Percentiles rank a stretch among this genome's conserved stretches.
Evolutionary conservation across 805 yeast species (phyloP).

Genomic region (Aciculoconidium aculeatum): DNA sequence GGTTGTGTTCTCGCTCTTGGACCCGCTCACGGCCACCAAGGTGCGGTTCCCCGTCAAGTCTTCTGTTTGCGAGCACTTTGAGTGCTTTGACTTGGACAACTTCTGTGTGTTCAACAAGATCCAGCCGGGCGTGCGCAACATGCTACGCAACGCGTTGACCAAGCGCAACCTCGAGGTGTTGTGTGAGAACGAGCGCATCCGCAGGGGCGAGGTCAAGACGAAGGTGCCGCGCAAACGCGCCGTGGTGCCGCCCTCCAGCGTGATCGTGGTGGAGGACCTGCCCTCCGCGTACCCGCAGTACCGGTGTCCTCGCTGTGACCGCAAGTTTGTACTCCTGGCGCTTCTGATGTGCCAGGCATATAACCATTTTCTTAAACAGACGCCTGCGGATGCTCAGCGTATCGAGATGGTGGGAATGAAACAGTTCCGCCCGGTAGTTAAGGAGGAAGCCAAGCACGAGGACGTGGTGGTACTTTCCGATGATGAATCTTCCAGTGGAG

Average conservation of each 20-base stretch:
- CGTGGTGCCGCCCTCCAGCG: neutral
- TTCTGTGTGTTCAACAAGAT: constrained; percentile 36
- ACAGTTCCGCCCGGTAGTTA: constrained; percentile 25
- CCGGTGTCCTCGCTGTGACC: constrained; percentile 38
- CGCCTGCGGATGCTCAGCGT: constrained; percentile 27
- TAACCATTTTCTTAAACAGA: constrained; percentile 36
- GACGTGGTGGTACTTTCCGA: constrained; percentile 28
- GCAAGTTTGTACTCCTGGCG: constrained; percentile 26
- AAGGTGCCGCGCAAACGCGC: neutral
- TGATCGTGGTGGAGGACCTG: neutral
- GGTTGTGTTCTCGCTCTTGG: constrained; percentile 31
- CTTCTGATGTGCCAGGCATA: constrained; percentile 33
- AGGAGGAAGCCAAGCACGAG: constrained; percentile 6
- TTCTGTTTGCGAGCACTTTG: constrained; percentile 32
- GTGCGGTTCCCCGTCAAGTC: constrained; percentile 38
- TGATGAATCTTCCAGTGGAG: constrained; percentile 27
- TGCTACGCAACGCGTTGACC: constrained; percentile 21
- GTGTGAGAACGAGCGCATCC: constrained; percentile 4
- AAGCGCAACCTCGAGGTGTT: constrained; percentile 17
- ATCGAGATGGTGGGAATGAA: constrained; percentile 31
- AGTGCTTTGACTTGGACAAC: constrained; percentile 39
- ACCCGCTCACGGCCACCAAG: constrained; percentile 35
- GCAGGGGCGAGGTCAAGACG: neutral
- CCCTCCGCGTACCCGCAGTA: constrained; percentile 15
- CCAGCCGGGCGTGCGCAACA: constrained; percentile 19